These are phyloP conservation scores for Fusarium sp. DNA, from an alignment of 2,329 filamentous ascomycete species.

Conservation along the genomic window DNA sequence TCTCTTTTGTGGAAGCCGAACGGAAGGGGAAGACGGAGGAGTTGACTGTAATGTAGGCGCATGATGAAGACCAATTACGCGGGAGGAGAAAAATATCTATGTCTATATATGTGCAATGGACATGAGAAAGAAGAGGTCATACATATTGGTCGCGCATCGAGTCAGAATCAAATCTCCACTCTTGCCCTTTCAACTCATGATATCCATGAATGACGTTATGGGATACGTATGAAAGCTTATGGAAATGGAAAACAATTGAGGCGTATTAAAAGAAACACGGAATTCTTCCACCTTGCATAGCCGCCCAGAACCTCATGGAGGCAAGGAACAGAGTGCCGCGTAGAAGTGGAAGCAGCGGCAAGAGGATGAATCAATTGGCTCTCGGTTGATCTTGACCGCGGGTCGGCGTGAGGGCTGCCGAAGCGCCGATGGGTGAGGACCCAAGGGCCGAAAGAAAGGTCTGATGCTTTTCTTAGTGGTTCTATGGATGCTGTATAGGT, in stretches of 20 bases:
- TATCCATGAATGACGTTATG: not conserved
- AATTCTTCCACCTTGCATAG: not conserved
- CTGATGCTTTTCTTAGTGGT: not conserved
- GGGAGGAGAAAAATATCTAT: constrained; percentile 8
- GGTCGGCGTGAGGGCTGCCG: constrained; percentile 1
- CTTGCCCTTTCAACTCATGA: constrained; percentile 36
- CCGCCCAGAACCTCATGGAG: not conserved
- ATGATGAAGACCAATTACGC: constrained; percentile 28
- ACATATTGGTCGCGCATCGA: constrained; percentile 37
- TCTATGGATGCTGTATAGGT: not conserved
- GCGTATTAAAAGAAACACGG: not conserved
- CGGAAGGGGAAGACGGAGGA: constrained; percentile 21
- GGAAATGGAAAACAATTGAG: not conserved
- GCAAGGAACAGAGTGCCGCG: not conserved
- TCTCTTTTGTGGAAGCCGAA: constrained; percentile 14
- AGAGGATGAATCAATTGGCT: not conserved
- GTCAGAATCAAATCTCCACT: constrained; percentile 46
- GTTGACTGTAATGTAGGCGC: constrained; percentile 39
- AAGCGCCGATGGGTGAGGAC: constrained; percentile 10
- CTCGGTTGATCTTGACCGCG: not conserved
- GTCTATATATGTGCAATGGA: constrained; percentile 19
- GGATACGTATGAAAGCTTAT: not conserved
- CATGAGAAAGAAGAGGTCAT: constrained; percentile 10
- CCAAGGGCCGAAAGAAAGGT: not conserved
- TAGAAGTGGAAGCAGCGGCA: not conserved